Conservation (phyloP, 106 monocot genomes). For the Allium cepa region DNA sequence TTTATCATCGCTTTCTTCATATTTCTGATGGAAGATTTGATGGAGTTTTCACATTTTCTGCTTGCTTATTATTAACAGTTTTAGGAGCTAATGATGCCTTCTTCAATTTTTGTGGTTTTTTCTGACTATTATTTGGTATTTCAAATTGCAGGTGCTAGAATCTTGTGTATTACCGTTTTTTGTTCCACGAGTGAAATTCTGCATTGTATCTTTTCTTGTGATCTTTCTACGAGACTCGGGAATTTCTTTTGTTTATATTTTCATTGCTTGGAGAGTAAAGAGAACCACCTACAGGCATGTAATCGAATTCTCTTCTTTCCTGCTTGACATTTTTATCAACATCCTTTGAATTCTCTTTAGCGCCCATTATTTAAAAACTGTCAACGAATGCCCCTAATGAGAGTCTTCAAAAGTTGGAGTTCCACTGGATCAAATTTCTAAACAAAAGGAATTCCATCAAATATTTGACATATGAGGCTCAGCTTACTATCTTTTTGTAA, state of each 20-base stretch:
- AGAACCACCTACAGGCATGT: constrained; percentile 69
- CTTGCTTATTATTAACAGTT: constrained; percentile 23
- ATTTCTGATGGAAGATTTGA: constrained; percentile 44
- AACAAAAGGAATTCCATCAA: neutral
- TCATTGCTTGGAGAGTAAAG: constrained; percentile 46
- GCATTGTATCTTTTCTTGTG: constrained; percentile 38
- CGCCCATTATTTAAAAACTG: constrained; percentile 29
- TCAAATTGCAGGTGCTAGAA: constrained; percentile 47
- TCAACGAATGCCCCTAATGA: too few species aligned
- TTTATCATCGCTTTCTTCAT: constrained; percentile 67
- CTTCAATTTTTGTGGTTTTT: constrained; percentile 45
- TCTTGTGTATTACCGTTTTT: constrained; percentile 36
- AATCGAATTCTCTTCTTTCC: constrained; percentile 50
- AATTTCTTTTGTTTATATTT: constrained; percentile 40
- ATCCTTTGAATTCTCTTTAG: constrained; percentile 57
- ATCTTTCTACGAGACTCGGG: constrained; percentile 66
- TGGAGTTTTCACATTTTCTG: constrained; percentile 28
- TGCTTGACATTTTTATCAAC: constrained; percentile 58
- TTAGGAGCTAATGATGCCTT: constrained; percentile 28
- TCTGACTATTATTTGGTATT: constrained; percentile 39
- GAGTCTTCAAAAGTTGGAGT: constrained; percentile 5
- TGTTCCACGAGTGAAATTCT: constrained; percentile 33
- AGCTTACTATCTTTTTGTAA: too few species aligned
- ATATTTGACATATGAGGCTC: neutral
- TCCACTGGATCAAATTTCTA: constrained; percentile 1